phyloP scores from a whole-genome alignment of 805 yeast species.

The Teunomyces aglyptinius region DNA sequence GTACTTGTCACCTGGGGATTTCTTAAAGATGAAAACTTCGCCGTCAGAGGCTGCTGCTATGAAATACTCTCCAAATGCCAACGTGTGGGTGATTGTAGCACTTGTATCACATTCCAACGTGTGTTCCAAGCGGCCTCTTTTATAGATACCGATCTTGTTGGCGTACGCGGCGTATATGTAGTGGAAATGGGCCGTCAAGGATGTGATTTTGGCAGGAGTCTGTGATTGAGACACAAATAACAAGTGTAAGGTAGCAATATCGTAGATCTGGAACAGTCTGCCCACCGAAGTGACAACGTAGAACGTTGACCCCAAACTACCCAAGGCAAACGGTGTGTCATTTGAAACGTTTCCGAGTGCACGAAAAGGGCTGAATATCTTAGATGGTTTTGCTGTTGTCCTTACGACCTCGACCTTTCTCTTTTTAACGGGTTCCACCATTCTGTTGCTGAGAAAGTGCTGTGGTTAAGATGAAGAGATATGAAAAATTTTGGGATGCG shows the following conservation, averaged over 20 bases:
- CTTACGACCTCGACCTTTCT: conserved; percentile 12
- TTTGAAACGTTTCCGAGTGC: conserved; percentile 87
- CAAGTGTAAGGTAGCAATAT: conserved; percentile 80
- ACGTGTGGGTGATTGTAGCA: conserved; percentile 46
- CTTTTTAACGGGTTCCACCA: conserved; percentile 31
- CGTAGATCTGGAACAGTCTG: conserved; percentile 85
- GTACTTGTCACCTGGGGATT: conserved; percentile 40
- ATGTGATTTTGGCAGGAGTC: conserved; percentile 66
- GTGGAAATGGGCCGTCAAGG: conserved; percentile 78
- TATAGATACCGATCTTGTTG: conserved; percentile 69
- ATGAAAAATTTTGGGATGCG: background rate
- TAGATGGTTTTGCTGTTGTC: conserved; percentile 21
- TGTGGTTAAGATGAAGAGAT: background rate
- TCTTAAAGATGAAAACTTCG: conserved; percentile 54
- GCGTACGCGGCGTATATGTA: conserved; percentile 77
- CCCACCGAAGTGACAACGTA: conserved; percentile 91
- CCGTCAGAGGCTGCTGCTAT: conserved; percentile 49
- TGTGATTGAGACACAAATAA: conserved; percentile 82
- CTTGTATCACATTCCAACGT: conserved; percentile 32
- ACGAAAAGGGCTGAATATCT: conserved; percentile 81
- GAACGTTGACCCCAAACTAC: conserved; percentile 84
- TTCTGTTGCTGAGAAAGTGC: conserved; percentile 4
- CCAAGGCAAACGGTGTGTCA: conserved; percentile 79
- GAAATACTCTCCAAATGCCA: conserved; percentile 76
- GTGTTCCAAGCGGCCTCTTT: conserved; percentile 70